Base-by-base conservation (phyloP, 768 basidiomycete species). In the Wakefieldia striispora region DNA sequence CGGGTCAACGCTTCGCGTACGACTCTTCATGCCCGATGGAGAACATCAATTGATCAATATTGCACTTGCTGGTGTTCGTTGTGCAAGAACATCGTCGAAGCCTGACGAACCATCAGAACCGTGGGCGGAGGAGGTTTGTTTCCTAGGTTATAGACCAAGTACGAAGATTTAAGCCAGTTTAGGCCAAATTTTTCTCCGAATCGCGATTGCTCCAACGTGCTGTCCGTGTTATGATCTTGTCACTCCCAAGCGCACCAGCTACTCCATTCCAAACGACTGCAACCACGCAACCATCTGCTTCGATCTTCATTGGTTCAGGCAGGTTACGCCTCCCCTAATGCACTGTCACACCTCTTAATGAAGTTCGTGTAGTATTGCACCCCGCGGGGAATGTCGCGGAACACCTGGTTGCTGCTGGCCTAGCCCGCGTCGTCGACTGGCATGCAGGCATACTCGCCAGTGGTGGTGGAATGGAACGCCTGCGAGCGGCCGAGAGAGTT, bases 171-270 rank as follows among this genome's bases (percentile, higher is more conserved):
- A 46, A 49, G 46, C 44, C n/a, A 39, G 41, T 49, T 7, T 49
- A 94, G 91, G 93, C 94, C 29, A 91, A 86, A 70, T 93, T 86
- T 71, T 99, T 98, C 71, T 88, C 89, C 48, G 95, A 98, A 74
- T 85, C 82, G 20, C 87, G 84, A 51, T 80, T 91, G 47, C 82
- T 90, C 43, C 95, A 89, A 69, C 84, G 86, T 47, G 72, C 75
- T 37, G 89, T 93, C 49, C 84, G 80, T 45, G 84, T 90, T 3
- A 78, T 85, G 38, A 81, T 95, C 39, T 72, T 95, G 29, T 92
- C 90, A 0, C 70, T 95, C 6, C 92, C 92, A 3, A 84, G 76
- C 39, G 81, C 87, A 3, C 79, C 86, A 14, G 84, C 91, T 11
- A 85, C 84, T 10, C 89, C 92, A 4, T 92, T 94, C 70, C 87